Conservation (phyloP, 441 rosid genomes). For the Geranium incanum region DNA sequence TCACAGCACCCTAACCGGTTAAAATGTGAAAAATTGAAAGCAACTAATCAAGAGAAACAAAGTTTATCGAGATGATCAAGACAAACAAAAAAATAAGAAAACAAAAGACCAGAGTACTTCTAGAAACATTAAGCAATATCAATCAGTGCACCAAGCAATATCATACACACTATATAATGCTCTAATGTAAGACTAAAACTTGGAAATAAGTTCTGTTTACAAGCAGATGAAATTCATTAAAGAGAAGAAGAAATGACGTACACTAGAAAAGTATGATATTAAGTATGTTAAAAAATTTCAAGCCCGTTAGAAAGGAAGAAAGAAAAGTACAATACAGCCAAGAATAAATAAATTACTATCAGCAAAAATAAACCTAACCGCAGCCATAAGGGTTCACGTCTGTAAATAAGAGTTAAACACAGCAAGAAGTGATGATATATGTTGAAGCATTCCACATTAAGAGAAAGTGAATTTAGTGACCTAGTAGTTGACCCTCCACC, state of each 20-base stretch:
- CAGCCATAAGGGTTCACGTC: background rate
- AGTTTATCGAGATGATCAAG: background rate
- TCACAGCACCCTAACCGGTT: slow-evolving; percentile 63
- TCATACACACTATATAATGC: background rate
- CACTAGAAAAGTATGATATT: background rate
- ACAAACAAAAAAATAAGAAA: slow-evolving; percentile 10
- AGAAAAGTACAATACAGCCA: background rate
- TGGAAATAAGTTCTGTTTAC: background rate
- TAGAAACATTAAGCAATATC: background rate
- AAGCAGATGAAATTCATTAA: background rate
- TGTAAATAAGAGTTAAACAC: background rate
- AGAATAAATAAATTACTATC: background rate
- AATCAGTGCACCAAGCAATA: background rate
- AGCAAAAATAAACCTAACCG: background rate
- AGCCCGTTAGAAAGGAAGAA: background rate
- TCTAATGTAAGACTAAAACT: background rate
- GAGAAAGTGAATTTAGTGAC: too few relatives aligned
- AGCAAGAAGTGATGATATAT: background rate
- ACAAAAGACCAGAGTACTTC: background rate
- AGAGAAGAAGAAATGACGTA: slow-evolving; percentile 1
- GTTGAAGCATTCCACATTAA: too few relatives aligned
- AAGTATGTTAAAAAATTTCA: background rate
- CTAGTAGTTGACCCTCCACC: too few relatives aligned
- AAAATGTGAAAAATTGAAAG: slow-evolving; percentile 20
- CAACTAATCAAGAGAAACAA: slow-evolving; percentile 14